Base-by-base conservation (phyloP, 345 rosid species). In the Populus simonii region DNA sequence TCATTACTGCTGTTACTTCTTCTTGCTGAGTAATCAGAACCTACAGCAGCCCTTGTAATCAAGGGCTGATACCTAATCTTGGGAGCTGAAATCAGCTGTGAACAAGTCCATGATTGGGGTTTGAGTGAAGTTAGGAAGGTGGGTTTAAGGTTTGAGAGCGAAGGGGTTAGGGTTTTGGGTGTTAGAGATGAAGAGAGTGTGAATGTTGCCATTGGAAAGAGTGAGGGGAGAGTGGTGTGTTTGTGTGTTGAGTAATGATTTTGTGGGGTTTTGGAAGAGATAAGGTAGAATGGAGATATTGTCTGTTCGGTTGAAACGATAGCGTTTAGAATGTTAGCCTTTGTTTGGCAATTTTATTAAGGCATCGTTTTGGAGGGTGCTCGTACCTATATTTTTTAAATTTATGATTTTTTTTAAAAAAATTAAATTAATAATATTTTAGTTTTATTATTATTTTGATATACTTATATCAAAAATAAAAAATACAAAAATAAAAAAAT, bases 1-100 rank as follows among this genome's bases (percentile, higher is more conserved):
- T 94, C 98, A 51, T 79, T 88, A 73, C 88, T 82, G 47, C 83
- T 68, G 88, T 91, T 89, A 81, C 93, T 89, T 62, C 94, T 80
- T 76, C 66, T 90, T 9, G 94, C 66, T n/a, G 97, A 93, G 80
- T 86, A 91, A 70, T 89, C 88, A 9, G 90, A 81, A 79, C 89
- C 94, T 6, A 76, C 82, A 36, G 93, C 87, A 45, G 92, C 89
- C 22, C 53, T 78, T 6, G 73, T 33, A 20, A 74, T 70, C 43
- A 71, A 12, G 8, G 76, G 72, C 39, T 15, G 72, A 9, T 51
- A 62, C 25, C 69, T 70, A 20, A 7, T 18, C 66, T 18, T 25
- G 72, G 31, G 43, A 76, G 66, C 53, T 47, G 53, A 22, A 51
- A 70, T 73, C 75, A 72, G 68, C 31, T 39, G 79, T 8, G 71